phyloP scores from a whole-genome alignment of 495 filamentous ascomycete species.

The Pseudevernia furfuracea region DNA sequence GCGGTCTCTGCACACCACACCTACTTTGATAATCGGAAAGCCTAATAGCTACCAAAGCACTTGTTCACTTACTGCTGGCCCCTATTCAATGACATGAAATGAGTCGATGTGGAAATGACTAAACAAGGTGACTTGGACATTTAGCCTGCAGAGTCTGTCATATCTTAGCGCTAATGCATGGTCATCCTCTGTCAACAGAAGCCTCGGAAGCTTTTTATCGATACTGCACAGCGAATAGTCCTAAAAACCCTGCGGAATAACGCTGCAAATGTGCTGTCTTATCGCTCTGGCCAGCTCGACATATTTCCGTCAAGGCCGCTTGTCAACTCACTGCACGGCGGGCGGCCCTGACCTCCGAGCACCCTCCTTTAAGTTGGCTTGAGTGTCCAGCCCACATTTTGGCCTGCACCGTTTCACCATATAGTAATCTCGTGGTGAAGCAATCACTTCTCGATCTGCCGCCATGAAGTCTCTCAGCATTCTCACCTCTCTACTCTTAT shows the following conservation, averaged over 20 bases:
- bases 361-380: conserved; percentile 1
- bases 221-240: background rate
- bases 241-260: background rate
- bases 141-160: background rate
- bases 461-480: conserved; percentile 1
- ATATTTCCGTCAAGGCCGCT: background rate
- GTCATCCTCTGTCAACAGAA: conserved; percentile 4
- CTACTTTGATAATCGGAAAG: background rate
- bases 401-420: background rate
- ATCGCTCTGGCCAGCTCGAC: background rate
- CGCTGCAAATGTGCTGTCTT: too few species aligned
- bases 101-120: background rate
- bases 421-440: background rate
- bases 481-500: background rate
- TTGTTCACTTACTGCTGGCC: background rate
- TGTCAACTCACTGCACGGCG: background rate
- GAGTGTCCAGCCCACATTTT: background rate
- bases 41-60: background rate
- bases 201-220: background rate
- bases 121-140: background rate
- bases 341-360: background rate
- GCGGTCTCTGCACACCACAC: background rate
- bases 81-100: background rate
- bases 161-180: background rate
- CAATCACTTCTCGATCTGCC: background rate